A percentile compares a stretch with the other conserved stretches of the same genome.
These are phyloP conservation scores for Lathyrus aphaca DNA, from an alignment of 306 rosid species.

Conservation along the genomic window DNA sequence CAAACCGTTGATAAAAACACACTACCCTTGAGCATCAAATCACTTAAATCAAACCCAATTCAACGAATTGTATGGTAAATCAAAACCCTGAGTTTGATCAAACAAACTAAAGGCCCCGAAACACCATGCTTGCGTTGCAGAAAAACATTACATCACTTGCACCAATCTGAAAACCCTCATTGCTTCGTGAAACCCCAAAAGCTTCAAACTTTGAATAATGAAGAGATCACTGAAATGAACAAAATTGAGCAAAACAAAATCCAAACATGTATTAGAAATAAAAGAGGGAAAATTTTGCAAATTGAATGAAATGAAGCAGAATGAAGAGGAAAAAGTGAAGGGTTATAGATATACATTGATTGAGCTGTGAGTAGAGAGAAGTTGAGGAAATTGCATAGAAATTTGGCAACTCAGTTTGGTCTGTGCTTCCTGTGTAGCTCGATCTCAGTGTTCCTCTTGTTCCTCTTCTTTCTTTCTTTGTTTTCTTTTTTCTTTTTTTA, in stretches of 20 bases:
- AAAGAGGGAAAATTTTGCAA: conserved; percentile 9
- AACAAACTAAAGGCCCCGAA: conserved; percentile 39
- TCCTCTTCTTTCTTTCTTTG: conserved; percentile 24
- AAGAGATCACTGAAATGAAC: conserved; percentile 66
- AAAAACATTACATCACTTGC: conserved; percentile 53
- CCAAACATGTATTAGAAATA: not conserved
- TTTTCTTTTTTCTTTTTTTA: conserved; percentile 14
- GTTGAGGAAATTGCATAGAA: conserved; percentile 66
- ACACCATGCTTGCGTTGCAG: conserved; percentile 40
- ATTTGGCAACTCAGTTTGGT: conserved; percentile 62
- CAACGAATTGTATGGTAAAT: conserved; percentile 45
- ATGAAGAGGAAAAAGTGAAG: conserved; percentile 55
- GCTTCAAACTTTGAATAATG: conserved; percentile 48
- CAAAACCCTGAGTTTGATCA: conserved; percentile 71
- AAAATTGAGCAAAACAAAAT: conserved; percentile 34
- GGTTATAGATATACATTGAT: conserved; percentile 53
- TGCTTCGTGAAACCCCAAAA: conserved; percentile 51
- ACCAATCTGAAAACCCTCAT: conserved; percentile 52
- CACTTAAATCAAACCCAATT: conserved; percentile 43
- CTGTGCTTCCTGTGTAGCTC: conserved; percentile 40
- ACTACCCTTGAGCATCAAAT: conserved; percentile 46
- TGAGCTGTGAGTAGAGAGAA: conserved; percentile 67
- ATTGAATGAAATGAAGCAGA: conserved; percentile 42
- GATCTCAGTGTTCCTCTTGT: conserved; percentile 56
- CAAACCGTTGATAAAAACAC: conserved; percentile 54